Percentiles rank a stretch among this genome's conserved stretches.
These are phyloP conservation scores for Colletotrichum sidae DNA, from an alignment of 2,329 filamentous ascomycete genomes.

Conservation along the genomic window DNA sequence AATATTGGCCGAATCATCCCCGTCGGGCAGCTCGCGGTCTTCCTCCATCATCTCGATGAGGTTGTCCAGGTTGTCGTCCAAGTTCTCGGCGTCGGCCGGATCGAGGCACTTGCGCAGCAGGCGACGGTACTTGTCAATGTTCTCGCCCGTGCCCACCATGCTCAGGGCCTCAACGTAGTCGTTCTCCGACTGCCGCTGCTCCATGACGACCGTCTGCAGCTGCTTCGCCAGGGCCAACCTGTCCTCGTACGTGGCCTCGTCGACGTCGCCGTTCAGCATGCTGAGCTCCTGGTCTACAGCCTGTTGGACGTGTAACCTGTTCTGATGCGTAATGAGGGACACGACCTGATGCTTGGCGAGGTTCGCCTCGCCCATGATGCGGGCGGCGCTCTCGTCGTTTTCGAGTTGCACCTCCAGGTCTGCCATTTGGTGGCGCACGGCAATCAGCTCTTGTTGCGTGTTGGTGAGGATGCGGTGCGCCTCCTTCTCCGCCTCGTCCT, in stretches of 20 bases:
- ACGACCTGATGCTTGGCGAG: slow-evolving; percentile 60
- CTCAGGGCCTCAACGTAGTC: slow-evolving; percentile 78
- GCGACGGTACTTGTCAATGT: slow-evolving; percentile 78
- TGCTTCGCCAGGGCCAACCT: slow-evolving; percentile 69
- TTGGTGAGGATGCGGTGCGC: slow-evolving; percentile 74
- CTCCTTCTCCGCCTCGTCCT: slow-evolving; percentile 76
- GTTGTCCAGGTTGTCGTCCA: slow-evolving; percentile 73
- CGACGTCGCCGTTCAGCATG: slow-evolving; percentile 58
- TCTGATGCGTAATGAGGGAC: slow-evolving; percentile 64
- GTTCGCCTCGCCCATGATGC: slow-evolving; percentile 64
- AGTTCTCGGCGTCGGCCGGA: slow-evolving; percentile 72
- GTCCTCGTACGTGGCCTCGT: slow-evolving; percentile 63
- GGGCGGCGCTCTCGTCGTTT: slow-evolving; percentile 63
- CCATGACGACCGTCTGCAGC: slow-evolving; percentile 66
- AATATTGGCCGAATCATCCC: slow-evolving; percentile 37
- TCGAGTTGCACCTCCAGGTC: slow-evolving; percentile 68
- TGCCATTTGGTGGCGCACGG: slow-evolving; percentile 68
- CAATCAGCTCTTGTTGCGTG: slow-evolving; percentile 74
- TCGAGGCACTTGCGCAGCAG: slow-evolving; percentile 77
- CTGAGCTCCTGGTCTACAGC: slow-evolving; percentile 63
- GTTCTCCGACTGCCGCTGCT: slow-evolving; percentile 71
- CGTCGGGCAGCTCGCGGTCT: slow-evolving; percentile 61
- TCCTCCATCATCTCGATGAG: slow-evolving; percentile 74
- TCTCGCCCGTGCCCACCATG: slow-evolving; percentile 77
- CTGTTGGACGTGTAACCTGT: slow-evolving; percentile 63